Evolutionary conservation across 441 rosid genomes (phyloP).

Genomic region (Populus hybrid): DNA sequence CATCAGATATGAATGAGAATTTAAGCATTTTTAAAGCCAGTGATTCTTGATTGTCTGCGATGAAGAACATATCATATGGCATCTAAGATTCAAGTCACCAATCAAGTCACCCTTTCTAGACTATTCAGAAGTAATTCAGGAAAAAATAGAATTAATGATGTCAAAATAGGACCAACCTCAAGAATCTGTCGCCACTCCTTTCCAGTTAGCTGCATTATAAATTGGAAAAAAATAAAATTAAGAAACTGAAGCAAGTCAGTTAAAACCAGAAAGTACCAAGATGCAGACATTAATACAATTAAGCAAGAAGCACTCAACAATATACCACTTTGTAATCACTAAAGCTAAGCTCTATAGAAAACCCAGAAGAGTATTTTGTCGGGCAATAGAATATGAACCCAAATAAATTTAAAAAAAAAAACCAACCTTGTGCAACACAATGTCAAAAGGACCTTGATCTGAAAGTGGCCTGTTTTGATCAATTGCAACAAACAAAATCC

Average conservation of each 20-base stretch:
- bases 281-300: background rate
- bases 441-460: constrained; percentile 85
- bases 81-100: constrained; percentile 7
- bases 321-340: background rate
- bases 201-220: constrained; percentile 54
- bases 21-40: constrained; percentile 23
- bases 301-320: background rate
- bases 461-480: constrained; percentile 68
- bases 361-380: background rate
- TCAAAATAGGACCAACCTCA: constrained; percentile 48
- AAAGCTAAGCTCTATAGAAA: no score
- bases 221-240: constrained; percentile 1
- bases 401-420: background rate
- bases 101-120: constrained; percentile 11
- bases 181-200: constrained; percentile 80
- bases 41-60: constrained; percentile 19
- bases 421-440: constrained; percentile 76
- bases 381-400: background rate
- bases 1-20: constrained; percentile 40
- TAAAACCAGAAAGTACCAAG: background rate
- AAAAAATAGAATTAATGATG: background rate
- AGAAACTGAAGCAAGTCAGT: background rate
- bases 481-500: constrained; percentile 72
- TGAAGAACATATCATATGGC: constrained; percentile 9
- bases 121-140: background rate